Evolutionary conservation across 2,329 filamentous ascomycete genomes (phyloP).

Genomic region (Hypoxylon sp.): DNA sequence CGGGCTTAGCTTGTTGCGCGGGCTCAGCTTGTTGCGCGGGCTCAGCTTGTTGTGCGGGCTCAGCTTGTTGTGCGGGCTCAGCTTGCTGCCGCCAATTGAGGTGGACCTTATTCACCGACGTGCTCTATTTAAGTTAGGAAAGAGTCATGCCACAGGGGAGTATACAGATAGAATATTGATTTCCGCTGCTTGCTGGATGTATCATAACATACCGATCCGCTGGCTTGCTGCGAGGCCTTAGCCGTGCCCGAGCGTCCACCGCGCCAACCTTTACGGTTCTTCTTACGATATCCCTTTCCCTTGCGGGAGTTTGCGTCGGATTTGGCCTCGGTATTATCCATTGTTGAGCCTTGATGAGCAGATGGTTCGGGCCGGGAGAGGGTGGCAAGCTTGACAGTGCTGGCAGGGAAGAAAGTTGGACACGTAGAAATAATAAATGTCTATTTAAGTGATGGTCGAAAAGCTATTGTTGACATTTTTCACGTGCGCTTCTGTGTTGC

Average conservation of each 20-base stretch:
- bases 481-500: background rate
- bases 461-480: background rate
- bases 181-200: background rate
- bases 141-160: background rate
- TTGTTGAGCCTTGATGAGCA: background rate
- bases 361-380: background rate
- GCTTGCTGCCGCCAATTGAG: background rate
- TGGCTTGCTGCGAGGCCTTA: background rate
- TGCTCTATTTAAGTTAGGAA: background rate
- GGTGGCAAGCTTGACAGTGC: background rate
- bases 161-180: background rate
- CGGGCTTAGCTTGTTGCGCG: too few species aligned
- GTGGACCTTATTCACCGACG: background rate
- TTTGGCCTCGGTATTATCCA: background rate
- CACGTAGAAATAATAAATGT: background rate
- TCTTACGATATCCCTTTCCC: too few species aligned
- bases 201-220: background rate
- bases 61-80: background rate
- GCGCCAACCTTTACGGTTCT: too few species aligned
- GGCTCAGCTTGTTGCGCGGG: too few species aligned
- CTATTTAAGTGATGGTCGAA: too few species aligned
- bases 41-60: too few species aligned
- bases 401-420: background rate
- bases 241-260: background rate
- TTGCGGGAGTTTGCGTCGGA: too few species aligned